Percentiles rank a stretch among this genome's conserved stretches.
Evolutionary conservation across 306 rosid genomes (phyloP).

Genomic region (Trifolium dubium): DNA sequence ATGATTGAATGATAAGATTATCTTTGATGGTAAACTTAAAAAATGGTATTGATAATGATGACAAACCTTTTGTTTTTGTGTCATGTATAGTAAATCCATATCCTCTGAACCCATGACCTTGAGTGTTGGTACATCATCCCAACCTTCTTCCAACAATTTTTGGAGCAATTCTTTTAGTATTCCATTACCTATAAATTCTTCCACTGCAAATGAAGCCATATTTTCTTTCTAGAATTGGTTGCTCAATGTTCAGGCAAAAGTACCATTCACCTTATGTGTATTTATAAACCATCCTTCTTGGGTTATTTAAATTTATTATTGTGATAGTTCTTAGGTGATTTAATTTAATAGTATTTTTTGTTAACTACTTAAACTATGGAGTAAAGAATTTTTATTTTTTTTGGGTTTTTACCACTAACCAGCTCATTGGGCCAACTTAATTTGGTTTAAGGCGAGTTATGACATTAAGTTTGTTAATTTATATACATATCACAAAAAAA

Average conservation of each 20-base stretch:
- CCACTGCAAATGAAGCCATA: conserved; percentile 87
- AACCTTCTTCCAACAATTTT: conserved; percentile 78
- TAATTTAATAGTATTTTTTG: conserved; percentile 23
- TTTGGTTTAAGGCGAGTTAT: too few relatives aligned
- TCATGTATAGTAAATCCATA: conserved; percentile 77
- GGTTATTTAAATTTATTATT: neutral
- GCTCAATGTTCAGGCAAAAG: conserved; percentile 26
- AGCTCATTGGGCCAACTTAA: too few relatives aligned
- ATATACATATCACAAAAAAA: too few relatives aligned
- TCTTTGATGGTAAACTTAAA: neutral
- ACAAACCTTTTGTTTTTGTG: conserved; percentile 72
- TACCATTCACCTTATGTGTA: conserved; percentile 6
- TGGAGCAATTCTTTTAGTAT: conserved; percentile 68
- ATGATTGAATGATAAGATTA: neutral
- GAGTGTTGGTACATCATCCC: conserved; percentile 92
- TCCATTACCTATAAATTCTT: conserved; percentile 82
- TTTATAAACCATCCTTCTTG: conserved; percentile 22
- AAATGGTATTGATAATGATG: neutral
- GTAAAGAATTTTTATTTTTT: too few relatives aligned
- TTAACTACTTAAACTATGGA: neutral
- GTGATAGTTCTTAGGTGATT: conserved; percentile 6
- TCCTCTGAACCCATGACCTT: conserved; percentile 82
- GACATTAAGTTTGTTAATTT: too few relatives aligned
- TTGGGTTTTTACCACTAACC: too few relatives aligned
- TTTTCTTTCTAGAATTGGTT: conserved; percentile 23